Conservation (phyloP, 345 rosid species). For the Populus ilicifolia region DNA sequence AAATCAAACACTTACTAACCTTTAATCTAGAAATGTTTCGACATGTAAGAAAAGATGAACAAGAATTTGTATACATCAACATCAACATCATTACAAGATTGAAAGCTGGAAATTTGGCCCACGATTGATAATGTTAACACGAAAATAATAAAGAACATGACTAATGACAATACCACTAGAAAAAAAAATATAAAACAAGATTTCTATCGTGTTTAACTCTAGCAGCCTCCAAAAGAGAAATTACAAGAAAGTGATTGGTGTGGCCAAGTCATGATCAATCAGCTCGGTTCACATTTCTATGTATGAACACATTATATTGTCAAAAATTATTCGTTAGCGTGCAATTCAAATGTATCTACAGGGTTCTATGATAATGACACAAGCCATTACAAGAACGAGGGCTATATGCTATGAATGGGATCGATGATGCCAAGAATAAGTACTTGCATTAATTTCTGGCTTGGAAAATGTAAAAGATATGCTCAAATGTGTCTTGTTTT, state of each 20-base stretch:
- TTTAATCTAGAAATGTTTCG: neutral
- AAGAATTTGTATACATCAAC: neutral
- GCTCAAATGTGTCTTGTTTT: neutral
- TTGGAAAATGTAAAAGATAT: neutral
- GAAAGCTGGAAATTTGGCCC: conserved; percentile 21
- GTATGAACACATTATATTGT: neutral
- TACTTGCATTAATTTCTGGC: neutral
- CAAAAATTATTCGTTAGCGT: neutral
- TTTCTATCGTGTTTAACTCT: neutral
- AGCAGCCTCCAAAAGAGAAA: conserved; percentile 28
- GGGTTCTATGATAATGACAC: neutral
- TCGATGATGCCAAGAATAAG: neutral
- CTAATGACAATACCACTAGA: conserved; percentile 14
- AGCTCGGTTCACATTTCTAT: neutral
- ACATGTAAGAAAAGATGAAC: conserved; percentile 4
- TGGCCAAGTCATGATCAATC: neutral
- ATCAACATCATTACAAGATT: conserved; percentile 17
- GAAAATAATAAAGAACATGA: conserved; percentile 12
- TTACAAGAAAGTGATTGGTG: conserved; percentile 17
- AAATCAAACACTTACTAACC: conserved; percentile 5
- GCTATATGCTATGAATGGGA: neutral
- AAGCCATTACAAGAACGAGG: neutral
- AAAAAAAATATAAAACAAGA: neutral
- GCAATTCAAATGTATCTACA: neutral
- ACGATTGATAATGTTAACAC: neutral